phyloP scores from a whole-genome alignment of 1,139 yeast species.

The Schizosaccharomyces versatilis region DNA sequence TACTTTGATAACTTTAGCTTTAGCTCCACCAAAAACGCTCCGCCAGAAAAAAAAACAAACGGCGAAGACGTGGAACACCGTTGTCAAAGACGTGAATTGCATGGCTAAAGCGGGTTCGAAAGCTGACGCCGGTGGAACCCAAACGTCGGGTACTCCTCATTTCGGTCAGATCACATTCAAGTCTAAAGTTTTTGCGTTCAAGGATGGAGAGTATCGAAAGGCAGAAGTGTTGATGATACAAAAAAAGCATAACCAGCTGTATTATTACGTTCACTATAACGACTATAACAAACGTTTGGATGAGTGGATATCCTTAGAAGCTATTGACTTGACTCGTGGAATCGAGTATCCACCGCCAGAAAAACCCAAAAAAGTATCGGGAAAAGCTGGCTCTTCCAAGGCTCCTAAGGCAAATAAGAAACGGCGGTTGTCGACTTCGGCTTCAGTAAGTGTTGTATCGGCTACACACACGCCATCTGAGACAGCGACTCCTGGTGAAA shows the following conservation, averaged over 20 bases:
- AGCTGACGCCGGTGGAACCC: too few relatives aligned
- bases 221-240: constrained; percentile 76
- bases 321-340: constrained; percentile 48
- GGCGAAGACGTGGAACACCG: too few relatives aligned
- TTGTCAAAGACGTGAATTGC: too few relatives aligned
- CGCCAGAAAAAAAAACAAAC: too few relatives aligned
- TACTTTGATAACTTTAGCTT: too few relatives aligned
- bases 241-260: constrained; percentile 50
- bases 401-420: constrained; percentile 24
- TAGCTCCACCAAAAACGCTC: too few relatives aligned
- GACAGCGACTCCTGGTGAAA: constrained; percentile 14
- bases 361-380: constrained; percentile 17
- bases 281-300: constrained; percentile 86
- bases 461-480: constrained; percentile 6
- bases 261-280: constrained; percentile 79
- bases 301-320: constrained; percentile 64
- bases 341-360: constrained; percentile 46
- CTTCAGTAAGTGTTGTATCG: constrained; percentile 13
- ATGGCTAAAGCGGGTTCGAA: too few relatives aligned
- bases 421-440: constrained; percentile 22
- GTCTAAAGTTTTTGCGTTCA: constrained; percentile 57
- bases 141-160: too few relatives aligned
- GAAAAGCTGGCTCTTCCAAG: constrained; percentile 5
- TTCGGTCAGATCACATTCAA: neutral
- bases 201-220: constrained; percentile 55